Conservation (phyloP, 225 moss, liverwort and hornwort species). For the Lunularia cruciata region DNA sequence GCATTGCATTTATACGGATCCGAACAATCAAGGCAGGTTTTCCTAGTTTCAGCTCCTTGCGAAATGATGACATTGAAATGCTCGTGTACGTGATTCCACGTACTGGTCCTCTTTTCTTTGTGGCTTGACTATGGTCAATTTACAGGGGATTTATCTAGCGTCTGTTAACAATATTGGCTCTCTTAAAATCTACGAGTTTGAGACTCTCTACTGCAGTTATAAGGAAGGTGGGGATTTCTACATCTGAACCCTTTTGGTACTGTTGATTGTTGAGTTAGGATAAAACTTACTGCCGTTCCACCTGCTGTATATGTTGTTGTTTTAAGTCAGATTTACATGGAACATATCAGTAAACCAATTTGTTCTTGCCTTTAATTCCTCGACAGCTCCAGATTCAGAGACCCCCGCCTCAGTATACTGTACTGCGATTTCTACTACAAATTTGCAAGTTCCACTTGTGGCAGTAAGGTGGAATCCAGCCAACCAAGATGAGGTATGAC, state of each 20-base stretch:
- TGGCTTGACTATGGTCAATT: no score
- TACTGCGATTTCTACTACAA: no score
- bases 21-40: not conserved
- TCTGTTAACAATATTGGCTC: conserved; percentile 67
- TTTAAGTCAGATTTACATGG: not conserved
- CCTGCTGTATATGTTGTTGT: not conserved
- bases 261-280: not conserved
- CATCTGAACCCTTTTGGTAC: not conserved
- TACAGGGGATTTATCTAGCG: conserved; percentile 90
- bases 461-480: conserved; percentile 84
- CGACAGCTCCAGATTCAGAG: not conserved
- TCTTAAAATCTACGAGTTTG: conserved; percentile 80
- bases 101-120: not conserved
- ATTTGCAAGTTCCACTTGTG: conserved; percentile 38
- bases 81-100: not conserved
- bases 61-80: not conserved
- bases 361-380: not conserved
- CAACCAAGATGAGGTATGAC: conserved; percentile 79
- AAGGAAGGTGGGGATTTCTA: conserved; percentile 25
- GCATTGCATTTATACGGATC: not conserved
- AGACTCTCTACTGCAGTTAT: conserved; percentile 66
- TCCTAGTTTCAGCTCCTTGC: not conserved
- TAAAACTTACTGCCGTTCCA: not conserved
- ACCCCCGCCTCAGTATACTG: no score
- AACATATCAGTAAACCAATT: not conserved